Evolutionary conservation across 306 rosid species (phyloP).

Genomic region (Prunus armeniaca): DNA sequence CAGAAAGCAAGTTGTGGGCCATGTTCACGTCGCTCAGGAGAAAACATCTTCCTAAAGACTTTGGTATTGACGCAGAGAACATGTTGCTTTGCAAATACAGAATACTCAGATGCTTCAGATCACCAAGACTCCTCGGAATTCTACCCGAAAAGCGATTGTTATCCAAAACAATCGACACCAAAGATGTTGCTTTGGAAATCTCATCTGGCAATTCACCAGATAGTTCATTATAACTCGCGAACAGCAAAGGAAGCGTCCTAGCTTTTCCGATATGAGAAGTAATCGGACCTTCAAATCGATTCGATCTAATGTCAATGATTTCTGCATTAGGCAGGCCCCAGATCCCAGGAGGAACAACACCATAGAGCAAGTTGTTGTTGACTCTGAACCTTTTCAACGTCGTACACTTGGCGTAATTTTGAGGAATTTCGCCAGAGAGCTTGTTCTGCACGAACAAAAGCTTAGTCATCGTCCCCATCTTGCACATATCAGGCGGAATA

Average conservation of each 20-base stretch:
- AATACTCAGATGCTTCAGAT: slow-evolving; percentile 44
- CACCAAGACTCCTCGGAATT: slow-evolving; percentile 53
- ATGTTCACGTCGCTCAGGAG: slow-evolving; percentile 50
- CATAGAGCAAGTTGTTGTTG: slow-evolving; percentile 65
- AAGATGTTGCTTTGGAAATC: slow-evolving; percentile 47
- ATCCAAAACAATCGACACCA: slow-evolving; percentile 48
- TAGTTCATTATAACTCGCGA: slow-evolving; percentile 42
- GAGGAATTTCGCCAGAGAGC: slow-evolving; percentile 71
- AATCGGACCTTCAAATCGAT: slow-evolving; percentile 57
- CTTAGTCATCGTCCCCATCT: slow-evolving; percentile 41
- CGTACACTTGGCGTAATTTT: slow-evolving; percentile 44
- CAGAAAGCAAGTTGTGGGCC: slow-evolving; percentile 51
- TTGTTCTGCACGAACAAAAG: slow-evolving; percentile 73
- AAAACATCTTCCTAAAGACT: slow-evolving; percentile 52
- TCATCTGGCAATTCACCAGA: slow-evolving; percentile 61
- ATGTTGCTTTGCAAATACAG: slow-evolving; percentile 54
- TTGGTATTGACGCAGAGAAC: slow-evolving; percentile 61
- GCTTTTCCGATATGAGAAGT: slow-evolving; percentile 54
- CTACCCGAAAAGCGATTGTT: slow-evolving; percentile 55
- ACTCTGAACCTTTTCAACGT: slow-evolving; percentile 64
- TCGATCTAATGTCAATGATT: slow-evolving; percentile 54
- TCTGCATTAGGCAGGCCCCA: slow-evolving; percentile 68
- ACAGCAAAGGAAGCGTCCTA: slow-evolving; percentile 37
- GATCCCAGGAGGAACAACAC: slow-evolving; percentile 52
- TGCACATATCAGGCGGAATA: slow-evolving; percentile 88